phyloP scores from a whole-genome alignment of 176 grass and related monocot species.

The Saccharum officinarum region DNA sequence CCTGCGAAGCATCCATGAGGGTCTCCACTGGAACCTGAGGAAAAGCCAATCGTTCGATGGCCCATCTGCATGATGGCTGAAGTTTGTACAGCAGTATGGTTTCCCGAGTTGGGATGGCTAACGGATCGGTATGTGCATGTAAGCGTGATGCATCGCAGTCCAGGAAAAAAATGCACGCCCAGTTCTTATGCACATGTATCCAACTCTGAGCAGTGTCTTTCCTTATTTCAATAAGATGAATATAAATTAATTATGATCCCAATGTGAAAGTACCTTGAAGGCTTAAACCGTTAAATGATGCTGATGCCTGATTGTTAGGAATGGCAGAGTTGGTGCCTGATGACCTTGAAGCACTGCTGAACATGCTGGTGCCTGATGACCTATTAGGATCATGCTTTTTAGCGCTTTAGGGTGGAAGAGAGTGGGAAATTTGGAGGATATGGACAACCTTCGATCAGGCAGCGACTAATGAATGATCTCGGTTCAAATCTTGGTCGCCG shows the following conservation, averaged over 20 bases:
- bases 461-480: too few species aligned
- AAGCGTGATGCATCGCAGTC: conserved; percentile 11
- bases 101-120: not conserved
- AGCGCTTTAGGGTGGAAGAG: too few species aligned
- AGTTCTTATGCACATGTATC: not conserved
- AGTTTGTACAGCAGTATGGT: not conserved
- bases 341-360: too few species aligned
- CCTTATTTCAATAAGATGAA: not conserved
- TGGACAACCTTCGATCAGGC: too few species aligned
- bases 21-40: conserved; percentile 92
- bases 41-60: conserved; percentile 78
- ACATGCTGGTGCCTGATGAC: not conserved
- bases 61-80: conserved; percentile 36
- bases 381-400: not conserved
- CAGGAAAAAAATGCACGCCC: not conserved
- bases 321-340: too few species aligned
- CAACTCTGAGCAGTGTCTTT: not conserved
- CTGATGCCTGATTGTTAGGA: not conserved
- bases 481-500: too few species aligned
- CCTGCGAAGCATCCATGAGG: conserved; percentile 89
- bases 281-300: not conserved
- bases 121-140: not conserved
- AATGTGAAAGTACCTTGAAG: not conserved
- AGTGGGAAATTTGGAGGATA: too few species aligned
- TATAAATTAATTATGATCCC: not conserved